Evolutionary conservation across 1,284 basidiomycete genomes (phyloP), one percentile per base, ranked within the genome.

Genomic region (Leccinum laetum): DNA sequence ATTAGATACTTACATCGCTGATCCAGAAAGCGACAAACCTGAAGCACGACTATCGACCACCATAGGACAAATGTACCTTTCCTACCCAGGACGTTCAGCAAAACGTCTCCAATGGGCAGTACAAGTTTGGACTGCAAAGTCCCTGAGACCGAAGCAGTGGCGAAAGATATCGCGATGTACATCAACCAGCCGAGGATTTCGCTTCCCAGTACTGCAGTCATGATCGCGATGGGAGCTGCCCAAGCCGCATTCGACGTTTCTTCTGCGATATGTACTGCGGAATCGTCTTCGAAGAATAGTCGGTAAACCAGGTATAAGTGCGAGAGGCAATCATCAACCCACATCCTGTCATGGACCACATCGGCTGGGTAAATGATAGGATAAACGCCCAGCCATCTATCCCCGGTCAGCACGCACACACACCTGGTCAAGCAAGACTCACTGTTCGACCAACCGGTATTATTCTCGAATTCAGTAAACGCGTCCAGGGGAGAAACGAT

Each of bases 161-260:
- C 86, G 69, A 85, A 91, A n/a, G 87, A 88, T 8, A 83, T 81
- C 2, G 86, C 83, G 61, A 90, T 89, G 60, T 81, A 79, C 32
- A 87, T 73, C 21, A 88, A 68, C 86, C 86, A 90, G 53, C 89
- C 89, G 16, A 90, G 75, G 39, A 79, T 74, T 41, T 85, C 82
- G 4, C 87, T 88, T 2, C 78, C 83, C 10, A 79, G 78, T 14
- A 89, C 86, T 26, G 84, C 84, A 21, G 85, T 79, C 52, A 91
- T 80, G 71, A 94, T 93, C 2, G 92, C 91, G 61, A 91, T 84
- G 2, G 92, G 92, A 2, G 90, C 89, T 7, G 87, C 85, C 58
- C 79, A 78, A 4, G 86, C 82, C 5, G 89, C 89, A 56, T 86
- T 86, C 8, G 87, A 78, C 0, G 86, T 85, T 77, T 92, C 90